Conservation (phyloP, 2,329 filamentous ascomycete species). For the Ophiostoma sp. region DNA sequence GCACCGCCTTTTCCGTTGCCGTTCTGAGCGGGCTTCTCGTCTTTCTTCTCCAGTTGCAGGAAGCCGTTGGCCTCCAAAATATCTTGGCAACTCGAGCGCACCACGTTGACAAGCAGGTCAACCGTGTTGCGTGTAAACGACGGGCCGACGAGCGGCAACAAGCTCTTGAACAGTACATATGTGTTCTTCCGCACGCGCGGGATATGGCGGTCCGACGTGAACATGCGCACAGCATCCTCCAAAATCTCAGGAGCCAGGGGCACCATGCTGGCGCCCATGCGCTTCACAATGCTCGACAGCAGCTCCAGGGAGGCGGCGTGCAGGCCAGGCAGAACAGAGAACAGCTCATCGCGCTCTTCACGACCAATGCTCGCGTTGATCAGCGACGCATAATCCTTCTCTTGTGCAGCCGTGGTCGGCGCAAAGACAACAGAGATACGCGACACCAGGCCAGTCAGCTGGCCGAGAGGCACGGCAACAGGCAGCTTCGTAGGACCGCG, state of each 20-base stretch:
- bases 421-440: constrained; percentile 68
- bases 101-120: constrained; percentile 60
- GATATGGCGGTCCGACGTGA: constrained; percentile 57
- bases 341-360: constrained; percentile 80
- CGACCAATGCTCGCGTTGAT: constrained; percentile 71
- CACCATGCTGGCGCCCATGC: constrained; percentile 58
- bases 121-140: constrained; percentile 67
- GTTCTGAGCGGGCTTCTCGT: constrained; percentile 21
- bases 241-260: constrained; percentile 64
- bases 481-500: constrained; percentile 62
- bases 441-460: constrained; percentile 66
- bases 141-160: constrained; percentile 64
- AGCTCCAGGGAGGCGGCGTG: constrained; percentile 71
- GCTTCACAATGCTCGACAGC: constrained; percentile 55
- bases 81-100: constrained; percentile 73
- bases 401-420: constrained; percentile 43
- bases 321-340: constrained; percentile 69
- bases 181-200: constrained; percentile 57
- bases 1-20: neutral
- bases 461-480: constrained; percentile 67
- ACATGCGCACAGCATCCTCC: constrained; percentile 71
- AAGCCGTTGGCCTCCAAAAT: constrained; percentile 59
- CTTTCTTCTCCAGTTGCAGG: constrained; percentile 24
- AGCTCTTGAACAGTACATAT: constrained; percentile 59
- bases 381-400: constrained; percentile 53